Evolutionary conservation across 768 basidiomycete species (phyloP).

Genomic region (Boletales sp.): DNA sequence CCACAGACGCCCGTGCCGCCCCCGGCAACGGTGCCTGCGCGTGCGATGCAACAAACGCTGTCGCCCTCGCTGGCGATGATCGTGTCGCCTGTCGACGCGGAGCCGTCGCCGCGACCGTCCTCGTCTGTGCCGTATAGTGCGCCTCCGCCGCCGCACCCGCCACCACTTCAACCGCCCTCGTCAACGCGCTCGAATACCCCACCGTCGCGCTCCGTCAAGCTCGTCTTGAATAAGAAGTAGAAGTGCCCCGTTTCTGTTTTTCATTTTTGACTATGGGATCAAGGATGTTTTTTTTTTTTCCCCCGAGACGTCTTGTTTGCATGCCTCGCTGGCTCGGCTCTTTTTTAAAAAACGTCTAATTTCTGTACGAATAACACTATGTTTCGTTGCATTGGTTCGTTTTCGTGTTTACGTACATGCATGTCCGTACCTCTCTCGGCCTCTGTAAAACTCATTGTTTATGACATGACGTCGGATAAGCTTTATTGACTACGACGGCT

Average conservation of each 20-base stretch:
- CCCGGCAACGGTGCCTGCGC: constrained; percentile 21
- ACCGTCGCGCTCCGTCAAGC: constrained; percentile 28
- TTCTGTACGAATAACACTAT: constrained; percentile 15
- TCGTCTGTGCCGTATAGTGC: constrained; percentile 23
- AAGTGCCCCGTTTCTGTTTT: not conserved
- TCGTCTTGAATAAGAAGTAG: constrained; percentile 31
- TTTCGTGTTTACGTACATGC: not conserved
- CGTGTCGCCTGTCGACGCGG: constrained; percentile 31
- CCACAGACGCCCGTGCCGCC: constrained; percentile 32
- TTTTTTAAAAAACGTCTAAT: not conserved
- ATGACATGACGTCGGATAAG: no score
- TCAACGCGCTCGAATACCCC: constrained; percentile 25
- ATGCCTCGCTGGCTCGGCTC: not conserved
- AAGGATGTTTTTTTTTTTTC: not conserved
- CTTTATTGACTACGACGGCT: no score
- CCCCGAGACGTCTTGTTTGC: not conserved
- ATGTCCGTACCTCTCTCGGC: not conserved
- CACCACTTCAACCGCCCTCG: constrained; percentile 10
- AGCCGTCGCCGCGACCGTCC: constrained; percentile 31
- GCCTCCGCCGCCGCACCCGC: constrained; percentile 9
- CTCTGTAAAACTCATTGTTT: not conserved
- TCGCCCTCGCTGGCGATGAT: constrained; percentile 35
- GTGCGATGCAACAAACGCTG: constrained; percentile 32
- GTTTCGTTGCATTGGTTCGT: not conserved
- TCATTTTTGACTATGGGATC: not conserved